Percentiles rank a stretch among this genome's conserved stretches.
Conservation (phyloP, 345 rosid species). For the Brassica carinata region DNA sequence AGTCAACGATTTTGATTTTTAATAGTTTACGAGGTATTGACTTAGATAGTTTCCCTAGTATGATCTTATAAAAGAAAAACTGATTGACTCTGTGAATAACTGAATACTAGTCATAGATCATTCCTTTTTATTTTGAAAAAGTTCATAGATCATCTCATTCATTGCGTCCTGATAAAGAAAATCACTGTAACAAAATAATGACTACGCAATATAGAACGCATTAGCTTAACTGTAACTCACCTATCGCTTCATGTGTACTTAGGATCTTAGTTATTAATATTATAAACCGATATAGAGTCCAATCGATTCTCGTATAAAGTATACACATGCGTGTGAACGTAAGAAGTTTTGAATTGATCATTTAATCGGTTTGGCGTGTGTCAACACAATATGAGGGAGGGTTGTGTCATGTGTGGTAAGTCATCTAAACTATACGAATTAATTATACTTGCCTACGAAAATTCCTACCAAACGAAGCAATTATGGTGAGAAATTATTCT, state of each 20-base stretch:
- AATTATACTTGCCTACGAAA: background rate
- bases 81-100: background rate
- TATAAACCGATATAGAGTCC: background rate
- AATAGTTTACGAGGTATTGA: background rate
- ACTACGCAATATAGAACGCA: background rate
- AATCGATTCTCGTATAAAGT: background rate
- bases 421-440: background rate
- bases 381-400: background rate
- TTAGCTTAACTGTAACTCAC: background rate
- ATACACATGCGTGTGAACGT: background rate
- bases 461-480: constrained; percentile 22
- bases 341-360: background rate
- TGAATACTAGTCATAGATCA: background rate
- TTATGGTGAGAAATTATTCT: background rate
- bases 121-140: too few species aligned
- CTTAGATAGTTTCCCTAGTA: too few species aligned
- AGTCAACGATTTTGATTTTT: background rate
- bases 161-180: background rate
- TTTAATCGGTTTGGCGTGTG: background rate
- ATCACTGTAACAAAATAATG: background rate
- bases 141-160: background rate
- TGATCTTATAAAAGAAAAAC: background rate
- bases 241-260: background rate
- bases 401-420: background rate
- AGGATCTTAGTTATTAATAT: background rate